A percentile compares a stretch with the other conserved stretches of the same genome.
phyloP scores from a whole-genome alignment of 495 filamentous ascomycete genomes.

The Penicillium lividum region DNA sequence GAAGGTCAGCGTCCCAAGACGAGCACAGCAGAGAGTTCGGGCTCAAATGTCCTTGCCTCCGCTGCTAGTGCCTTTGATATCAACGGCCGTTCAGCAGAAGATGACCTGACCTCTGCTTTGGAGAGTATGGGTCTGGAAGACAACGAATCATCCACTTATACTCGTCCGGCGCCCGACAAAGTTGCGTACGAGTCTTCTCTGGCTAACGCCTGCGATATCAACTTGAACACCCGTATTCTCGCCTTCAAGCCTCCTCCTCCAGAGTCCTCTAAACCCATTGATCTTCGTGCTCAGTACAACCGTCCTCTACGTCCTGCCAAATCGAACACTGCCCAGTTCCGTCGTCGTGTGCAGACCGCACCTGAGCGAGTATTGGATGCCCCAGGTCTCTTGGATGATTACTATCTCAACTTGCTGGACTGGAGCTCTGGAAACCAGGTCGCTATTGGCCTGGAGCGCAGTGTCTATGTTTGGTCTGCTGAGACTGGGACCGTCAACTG shows the following conservation, averaged over 20 bases:
- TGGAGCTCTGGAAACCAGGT: conserved; percentile 98
- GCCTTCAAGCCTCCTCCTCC: conserved; percentile 97
- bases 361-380: conserved; percentile 98
- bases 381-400: conserved; percentile 93
- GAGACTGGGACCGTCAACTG: conserved; percentile 85
- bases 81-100: conserved; percentile 62
- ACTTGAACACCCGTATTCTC: conserved; percentile 91
- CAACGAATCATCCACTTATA: conserved; percentile 58
- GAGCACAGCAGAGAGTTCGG: conserved; percentile 65
- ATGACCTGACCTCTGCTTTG: conserved; percentile 75
- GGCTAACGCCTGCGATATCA: conserved; percentile 89
- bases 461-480: conserved; percentile 98
- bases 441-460: conserved; percentile 94
- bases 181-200: conserved; percentile 92
- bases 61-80: conserved; percentile 67
- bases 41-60: conserved; percentile 61
- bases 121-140: conserved; percentile 75
- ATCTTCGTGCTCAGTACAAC: conserved; percentile 97
- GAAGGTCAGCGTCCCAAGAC: conserved; percentile 71
- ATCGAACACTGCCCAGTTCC: conserved; percentile 74
- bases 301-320: conserved; percentile 82
- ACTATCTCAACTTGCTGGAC: conserved; percentile 97
- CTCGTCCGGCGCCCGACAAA: conserved; percentile 78
- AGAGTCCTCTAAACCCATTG: conserved; percentile 96
- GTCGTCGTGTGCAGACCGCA: conserved; percentile 87